Base-by-base conservation (phyloP, 768 basidiomycete species). In the Pholiota molesta region DNA sequence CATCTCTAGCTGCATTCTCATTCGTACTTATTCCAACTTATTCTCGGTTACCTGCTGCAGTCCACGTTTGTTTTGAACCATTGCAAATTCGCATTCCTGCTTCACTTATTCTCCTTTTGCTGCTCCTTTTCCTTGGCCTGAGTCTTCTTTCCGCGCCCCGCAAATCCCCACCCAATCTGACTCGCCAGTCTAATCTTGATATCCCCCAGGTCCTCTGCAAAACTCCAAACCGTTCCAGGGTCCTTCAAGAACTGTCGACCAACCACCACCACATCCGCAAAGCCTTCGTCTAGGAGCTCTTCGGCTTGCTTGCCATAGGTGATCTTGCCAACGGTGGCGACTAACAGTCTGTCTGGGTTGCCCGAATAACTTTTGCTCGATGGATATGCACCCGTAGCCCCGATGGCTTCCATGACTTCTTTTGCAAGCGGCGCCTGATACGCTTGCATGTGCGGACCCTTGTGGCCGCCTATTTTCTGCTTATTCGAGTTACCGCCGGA, bases 191-290 rank as follows among this genome's bases (percentile, higher is more conserved):
- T 49, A 17, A 70, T 52, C 26, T 63, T 23, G n/a, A 67, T 59
- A 47, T 60, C 66, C 2, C 80, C 83, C 47, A 87, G 68, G 39
- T 85, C 82, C 31, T 85, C 81, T 3, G 86, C 85, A 64, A 82
- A 84, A 10, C 75, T 67, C 78, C 78, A 79, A 3, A 81, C 80
- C 2, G 72, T 64, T 0, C 78, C 80, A 0, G 86, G 87, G 64
- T 88, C 81, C 73, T 82, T 84, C 72, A 82, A 79, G 75, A 88
- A 87, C 53, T 78, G 76, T 47, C 83, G 69, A 16, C 82, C 84
- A 14, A 83, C 76, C 45, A 81, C 57, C 4, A 89, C 74, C 3
- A 83, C 81, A 66, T 92, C 90, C 0, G 86, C 84, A 57, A 83
- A 73, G 7, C 79, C 86, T 19, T 80, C 71, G 55, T 86, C 79